Percentiles rank a stretch among this genome's conserved stretches.
These are phyloP conservation scores for Acer campestre DNA, from an alignment of 345 rosid genomes.

Conservation along the genomic window DNA sequence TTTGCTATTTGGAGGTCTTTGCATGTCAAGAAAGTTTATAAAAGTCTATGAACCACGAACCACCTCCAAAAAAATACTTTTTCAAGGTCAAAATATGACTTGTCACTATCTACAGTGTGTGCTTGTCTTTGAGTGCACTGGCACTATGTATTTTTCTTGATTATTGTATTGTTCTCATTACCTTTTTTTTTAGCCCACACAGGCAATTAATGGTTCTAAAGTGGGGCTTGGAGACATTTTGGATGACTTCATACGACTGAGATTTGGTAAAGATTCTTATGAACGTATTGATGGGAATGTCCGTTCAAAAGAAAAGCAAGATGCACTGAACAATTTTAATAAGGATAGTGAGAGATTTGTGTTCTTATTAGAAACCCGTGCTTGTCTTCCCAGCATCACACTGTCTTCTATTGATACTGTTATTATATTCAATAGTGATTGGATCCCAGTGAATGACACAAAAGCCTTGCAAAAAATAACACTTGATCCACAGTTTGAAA, in stretches of 20 bases:
- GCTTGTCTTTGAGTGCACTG: not conserved
- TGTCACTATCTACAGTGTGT: not conserved
- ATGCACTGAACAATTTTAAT: conserved; percentile 70
- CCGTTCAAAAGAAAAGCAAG: conserved; percentile 50
- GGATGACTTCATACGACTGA: conserved; percentile 73
- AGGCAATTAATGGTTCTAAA: conserved; percentile 59
- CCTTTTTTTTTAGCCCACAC: conserved; percentile 21
- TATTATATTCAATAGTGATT: conserved; percentile 78
- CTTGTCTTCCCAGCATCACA: conserved; percentile 69
- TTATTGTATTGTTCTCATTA: conserved; percentile 17
- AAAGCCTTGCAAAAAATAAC: conserved; percentile 72
- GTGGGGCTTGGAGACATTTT: conserved; percentile 74
- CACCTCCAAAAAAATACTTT: not conserved
- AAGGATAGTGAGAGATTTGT: conserved; percentile 68
- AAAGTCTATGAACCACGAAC: not conserved
- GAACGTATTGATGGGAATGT: conserved; percentile 68
- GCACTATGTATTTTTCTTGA: not conserved
- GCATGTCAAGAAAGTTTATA: not conserved
- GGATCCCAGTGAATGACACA: conserved; percentile 72
- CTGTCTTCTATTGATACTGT: conserved; percentile 69
- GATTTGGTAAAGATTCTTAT: conserved; percentile 79
- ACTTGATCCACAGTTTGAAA: conserved; percentile 56
- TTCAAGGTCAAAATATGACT: not conserved
- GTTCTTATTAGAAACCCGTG: conserved; percentile 81
- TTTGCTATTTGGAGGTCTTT: not conserved